A percentile compares a stretch with the other conserved stretches of the same genome.
phyloP scores from a whole-genome alignment of 1,139 yeast genomes.

The Waltiozyma sp. region DNA sequence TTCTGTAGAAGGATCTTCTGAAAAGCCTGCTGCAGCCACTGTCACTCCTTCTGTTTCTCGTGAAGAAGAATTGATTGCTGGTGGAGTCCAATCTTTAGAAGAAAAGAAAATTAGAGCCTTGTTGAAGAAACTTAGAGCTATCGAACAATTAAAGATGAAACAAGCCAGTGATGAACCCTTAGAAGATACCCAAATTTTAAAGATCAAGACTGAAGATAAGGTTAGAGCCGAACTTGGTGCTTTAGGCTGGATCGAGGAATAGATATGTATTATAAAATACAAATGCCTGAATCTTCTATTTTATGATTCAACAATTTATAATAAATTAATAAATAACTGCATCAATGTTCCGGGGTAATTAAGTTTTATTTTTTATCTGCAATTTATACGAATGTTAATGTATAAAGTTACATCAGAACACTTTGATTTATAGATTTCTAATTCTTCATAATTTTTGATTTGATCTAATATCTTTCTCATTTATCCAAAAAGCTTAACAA shows the following conservation, averaged over 20 bases:
- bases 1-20: slow-evolving; percentile 16
- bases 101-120: slow-evolving; percentile 88
- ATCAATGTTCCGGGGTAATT: too few species aligned
- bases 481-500: too few species aligned
- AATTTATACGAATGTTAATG: too few species aligned
- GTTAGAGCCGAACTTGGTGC: slow-evolving; percentile 61
- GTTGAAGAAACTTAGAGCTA: slow-evolving; percentile 87
- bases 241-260: slow-evolving; percentile 54
- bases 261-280: too few species aligned
- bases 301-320: neutral
- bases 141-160: slow-evolving; percentile 77
- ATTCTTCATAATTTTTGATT: too few species aligned
- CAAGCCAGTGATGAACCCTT: slow-evolving; percentile 75
- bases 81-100: slow-evolving; percentile 60
- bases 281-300: too few species aligned
- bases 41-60: slow-evolving; percentile 13
- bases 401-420: too few species aligned
- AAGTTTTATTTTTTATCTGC: too few species aligned
- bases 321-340: too few species aligned
- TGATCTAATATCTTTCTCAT: too few species aligned
- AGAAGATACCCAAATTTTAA: slow-evolving; percentile 87
- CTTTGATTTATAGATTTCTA: too few species aligned
- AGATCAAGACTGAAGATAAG: slow-evolving; percentile 76
- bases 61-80: slow-evolving; percentile 32
- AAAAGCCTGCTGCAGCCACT: slow-evolving; percentile 2